Evolutionary conservation across 73 alveolate genomes (phyloP), one percentile per base, ranked within the genome.

Genomic region (Breviolum minutum): DNA sequence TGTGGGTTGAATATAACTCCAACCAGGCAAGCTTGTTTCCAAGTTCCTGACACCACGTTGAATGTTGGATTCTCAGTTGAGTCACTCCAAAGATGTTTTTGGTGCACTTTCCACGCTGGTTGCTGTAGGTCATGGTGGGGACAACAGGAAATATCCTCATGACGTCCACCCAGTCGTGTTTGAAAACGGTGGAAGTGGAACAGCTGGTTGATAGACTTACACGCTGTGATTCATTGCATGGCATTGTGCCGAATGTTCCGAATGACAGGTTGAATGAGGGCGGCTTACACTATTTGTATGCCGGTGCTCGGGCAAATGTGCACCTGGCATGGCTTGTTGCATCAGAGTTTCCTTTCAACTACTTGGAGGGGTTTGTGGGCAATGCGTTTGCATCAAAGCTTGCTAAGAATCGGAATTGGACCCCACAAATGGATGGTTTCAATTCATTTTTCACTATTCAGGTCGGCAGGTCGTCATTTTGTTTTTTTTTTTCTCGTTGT

Each of bases 201-300:
- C 54, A 40, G 83, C 95, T 8, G n/a, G 69, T 24, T 87, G 60
- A 26, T 14, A 40, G 54, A 40, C 54, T 40, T 40, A 40, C 54
- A 40, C 5, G 54, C 54, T 0, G 54, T 3, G 54, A 40, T 17
- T 40, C 40, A 54, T 19, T 27, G 7, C 8, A 82, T 82, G 48
- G 73, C 73, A 54, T 10, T 32, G 8, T 17, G 48, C 16, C 32
- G 61, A 14, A 20, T 17, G 48, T 17, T 17, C 30, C 70, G 14
- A 20, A 20, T 62, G 86, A 54, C 95, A 88, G 95, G 96, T 60
- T 90, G 76, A 90, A 90, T n/a, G 96, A 90, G 74, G 96, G 96
- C 12, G 96, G 96, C 30, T 68, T 90, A 32, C 87, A 70, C 63
- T 90, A 90, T 63, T 63, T 90, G 8, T 90, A 68, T n/a, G 96